Evolutionary conservation across 2,329 filamentous ascomycete species (phyloP).

Genomic region (Purpureocillium takamizusanense): DNA sequence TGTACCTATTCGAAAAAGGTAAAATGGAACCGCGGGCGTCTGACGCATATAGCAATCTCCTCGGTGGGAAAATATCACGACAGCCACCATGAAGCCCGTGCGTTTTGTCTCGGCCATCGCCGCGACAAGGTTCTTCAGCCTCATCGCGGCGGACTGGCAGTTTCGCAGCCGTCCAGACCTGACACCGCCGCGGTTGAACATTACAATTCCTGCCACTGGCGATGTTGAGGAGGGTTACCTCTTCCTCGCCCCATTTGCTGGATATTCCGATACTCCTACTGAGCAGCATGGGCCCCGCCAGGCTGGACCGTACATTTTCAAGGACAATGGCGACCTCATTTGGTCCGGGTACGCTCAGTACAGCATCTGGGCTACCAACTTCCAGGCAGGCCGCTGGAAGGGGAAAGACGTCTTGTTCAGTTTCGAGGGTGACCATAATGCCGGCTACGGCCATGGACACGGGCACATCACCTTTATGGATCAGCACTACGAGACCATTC

Average conservation of each 20-base stretch:
- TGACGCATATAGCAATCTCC: no score
- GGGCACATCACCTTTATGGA: constrained; percentile 42
- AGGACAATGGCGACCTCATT: constrained; percentile 42
- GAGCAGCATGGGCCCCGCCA: constrained; percentile 31
- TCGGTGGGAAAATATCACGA: no score
- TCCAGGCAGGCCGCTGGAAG: constrained; percentile 37
- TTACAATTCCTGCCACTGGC: constrained; percentile 28
- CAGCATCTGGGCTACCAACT: constrained; percentile 42
- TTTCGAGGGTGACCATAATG: constrained; percentile 43
- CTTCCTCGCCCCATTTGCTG: constrained; percentile 27
- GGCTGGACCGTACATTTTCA: constrained; percentile 44
- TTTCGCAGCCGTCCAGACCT: constrained; percentile 13
- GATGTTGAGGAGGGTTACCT: constrained; percentile 31
- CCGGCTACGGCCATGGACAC: constrained; percentile 40
- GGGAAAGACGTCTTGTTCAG: constrained; percentile 40
- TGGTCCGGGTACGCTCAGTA: constrained; percentile 47
- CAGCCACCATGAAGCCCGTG: no score
- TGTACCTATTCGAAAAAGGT: no score
- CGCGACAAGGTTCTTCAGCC: no score
- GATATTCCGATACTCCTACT: constrained; percentile 15
- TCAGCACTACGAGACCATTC: constrained; percentile 42
- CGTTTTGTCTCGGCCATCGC: no score
- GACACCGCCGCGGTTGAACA: constrained; percentile 17
- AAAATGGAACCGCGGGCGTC: no score
- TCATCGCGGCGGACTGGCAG: constrained; percentile 9